phyloP scores from a whole-genome alignment of 306 rosid species.

The Calophaca sinica region DNA sequence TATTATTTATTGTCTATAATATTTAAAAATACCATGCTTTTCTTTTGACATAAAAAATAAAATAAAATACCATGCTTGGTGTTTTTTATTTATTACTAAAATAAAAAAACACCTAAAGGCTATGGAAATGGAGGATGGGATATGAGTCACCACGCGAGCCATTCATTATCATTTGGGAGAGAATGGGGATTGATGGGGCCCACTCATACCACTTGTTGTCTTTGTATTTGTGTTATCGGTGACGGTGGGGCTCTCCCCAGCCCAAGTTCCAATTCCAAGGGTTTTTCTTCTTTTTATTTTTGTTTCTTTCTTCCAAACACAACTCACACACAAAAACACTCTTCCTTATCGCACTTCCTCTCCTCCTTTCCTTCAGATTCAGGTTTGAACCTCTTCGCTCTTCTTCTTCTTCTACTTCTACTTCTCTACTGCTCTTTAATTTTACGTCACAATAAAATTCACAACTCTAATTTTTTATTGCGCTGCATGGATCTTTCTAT shows the following conservation, averaged over 20 bases:
- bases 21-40: too few species aligned
- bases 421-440: neutral
- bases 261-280: neutral
- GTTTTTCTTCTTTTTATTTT: conserved; percentile 9
- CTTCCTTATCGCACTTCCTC: conserved; percentile 21
- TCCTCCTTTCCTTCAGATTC: conserved; percentile 35
- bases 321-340: neutral
- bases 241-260: conserved; percentile 25
- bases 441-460: neutral
- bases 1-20: too few species aligned
- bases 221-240: neutral
- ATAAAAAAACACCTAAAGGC: too few species aligned
- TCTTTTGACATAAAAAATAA: too few species aligned
- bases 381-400: conserved; percentile 35
- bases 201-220: conserved; percentile 11
- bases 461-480: neutral
- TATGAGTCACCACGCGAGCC: neutral
- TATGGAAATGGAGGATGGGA: too few species aligned
- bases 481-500: neutral
- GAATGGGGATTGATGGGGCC: conserved; percentile 44
- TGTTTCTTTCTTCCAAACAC: neutral
- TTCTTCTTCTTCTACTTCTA: neutral
- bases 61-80: too few species aligned
- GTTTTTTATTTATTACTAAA: too few species aligned
- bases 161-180: conserved; percentile 30